These are phyloP conservation scores for Esteya vermicola DNA, from an alignment of 2,329 filamentous ascomycete species.

Conservation along the genomic window DNA sequence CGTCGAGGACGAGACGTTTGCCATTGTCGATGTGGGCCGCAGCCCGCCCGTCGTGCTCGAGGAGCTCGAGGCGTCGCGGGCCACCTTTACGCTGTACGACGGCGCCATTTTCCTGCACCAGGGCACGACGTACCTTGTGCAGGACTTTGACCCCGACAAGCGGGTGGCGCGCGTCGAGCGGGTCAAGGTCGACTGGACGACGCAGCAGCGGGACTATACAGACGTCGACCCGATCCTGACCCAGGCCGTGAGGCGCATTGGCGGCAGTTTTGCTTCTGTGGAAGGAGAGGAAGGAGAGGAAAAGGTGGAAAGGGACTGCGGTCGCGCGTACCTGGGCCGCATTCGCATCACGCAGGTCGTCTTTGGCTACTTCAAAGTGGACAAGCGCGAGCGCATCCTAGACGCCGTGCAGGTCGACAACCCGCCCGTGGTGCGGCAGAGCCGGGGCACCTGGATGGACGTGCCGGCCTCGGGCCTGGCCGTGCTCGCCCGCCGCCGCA, in stretches of 20 bases:
- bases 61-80: slow-evolving; percentile 90
- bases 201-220: slow-evolving; percentile 81
- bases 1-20: slow-evolving; percentile 80
- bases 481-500: slow-evolving; percentile 54
- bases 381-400: slow-evolving; percentile 68
- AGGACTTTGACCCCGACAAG: slow-evolving; percentile 69
- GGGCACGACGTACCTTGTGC: slow-evolving; percentile 82
- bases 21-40: slow-evolving; percentile 78
- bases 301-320: slow-evolving; percentile 35
- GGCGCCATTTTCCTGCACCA: slow-evolving; percentile 95
- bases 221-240: slow-evolving; percentile 91
- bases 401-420: slow-evolving; percentile 91
- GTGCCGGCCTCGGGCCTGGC: slow-evolving; percentile 67
- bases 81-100: slow-evolving; percentile 91
- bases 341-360: slow-evolving; percentile 82
- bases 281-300: slow-evolving; percentile 17
- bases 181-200: slow-evolving; percentile 91
- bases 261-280: neutral
- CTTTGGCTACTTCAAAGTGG: slow-evolving; percentile 96
- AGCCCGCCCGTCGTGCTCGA: slow-evolving; percentile 76
- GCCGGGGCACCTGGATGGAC: slow-evolving; percentile 92
- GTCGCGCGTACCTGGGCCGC: slow-evolving; percentile 65
- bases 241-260: slow-evolving; percentile 59
- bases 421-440: slow-evolving; percentile 70
- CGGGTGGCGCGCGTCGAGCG: slow-evolving; percentile 77